Percentiles rank a stretch among this genome's conserved stretches.
phyloP scores from a whole-genome alignment of 176 grass and related monocot species.

The Avena sativa region DNA sequence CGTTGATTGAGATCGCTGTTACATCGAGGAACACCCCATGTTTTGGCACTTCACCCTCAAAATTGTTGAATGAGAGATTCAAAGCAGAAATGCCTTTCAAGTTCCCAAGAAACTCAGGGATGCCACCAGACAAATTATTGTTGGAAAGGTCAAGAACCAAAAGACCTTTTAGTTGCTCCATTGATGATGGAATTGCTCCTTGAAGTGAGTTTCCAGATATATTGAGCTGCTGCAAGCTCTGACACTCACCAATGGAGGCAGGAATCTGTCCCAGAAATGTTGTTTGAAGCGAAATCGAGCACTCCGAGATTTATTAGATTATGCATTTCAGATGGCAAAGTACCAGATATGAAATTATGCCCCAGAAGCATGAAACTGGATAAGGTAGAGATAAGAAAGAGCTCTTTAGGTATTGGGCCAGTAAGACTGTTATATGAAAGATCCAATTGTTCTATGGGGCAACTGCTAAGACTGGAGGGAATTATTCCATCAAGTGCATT shows the following conservation, averaged over 20 bases:
- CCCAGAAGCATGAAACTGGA: slow-evolving; percentile 34
- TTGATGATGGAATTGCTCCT: slow-evolving; percentile 49
- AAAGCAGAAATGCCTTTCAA: slow-evolving; percentile 3
- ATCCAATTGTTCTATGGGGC: slow-evolving; percentile 30
- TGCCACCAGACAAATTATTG: slow-evolving; percentile 50
- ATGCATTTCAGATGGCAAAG: slow-evolving; percentile 44
- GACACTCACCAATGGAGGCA: slow-evolving; percentile 22
- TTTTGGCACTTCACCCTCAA: slow-evolving; percentile 50
- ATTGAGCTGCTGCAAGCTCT: slow-evolving; percentile 45
- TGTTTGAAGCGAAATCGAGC: slow-evolving; percentile 16
- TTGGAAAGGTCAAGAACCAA: slow-evolving; percentile 41
- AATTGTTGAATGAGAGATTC: slow-evolving; percentile 64
- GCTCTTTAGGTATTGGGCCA: slow-evolving; percentile 44
- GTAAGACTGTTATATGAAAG: slow-evolving; percentile 56
- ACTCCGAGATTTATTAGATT: slow-evolving; percentile 28
- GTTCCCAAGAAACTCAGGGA: slow-evolving; percentile 46
- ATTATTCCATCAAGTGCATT: slow-evolving; percentile 22
- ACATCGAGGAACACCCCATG: slow-evolving; percentile 48
- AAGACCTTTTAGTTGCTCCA: slow-evolving; percentile 43
- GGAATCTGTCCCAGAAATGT: slow-evolving; percentile 25
- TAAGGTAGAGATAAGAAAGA: slow-evolving; percentile 44
- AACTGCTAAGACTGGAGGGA: slow-evolving; percentile 26
- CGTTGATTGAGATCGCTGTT: not conserved
- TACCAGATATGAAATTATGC: slow-evolving; percentile 53
- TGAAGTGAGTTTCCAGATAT: slow-evolving; percentile 43